A percentile compares a stretch with the other conserved stretches of the same genome.
Conservation (phyloP, 345 rosid species). For the Microcos paniculata region DNA sequence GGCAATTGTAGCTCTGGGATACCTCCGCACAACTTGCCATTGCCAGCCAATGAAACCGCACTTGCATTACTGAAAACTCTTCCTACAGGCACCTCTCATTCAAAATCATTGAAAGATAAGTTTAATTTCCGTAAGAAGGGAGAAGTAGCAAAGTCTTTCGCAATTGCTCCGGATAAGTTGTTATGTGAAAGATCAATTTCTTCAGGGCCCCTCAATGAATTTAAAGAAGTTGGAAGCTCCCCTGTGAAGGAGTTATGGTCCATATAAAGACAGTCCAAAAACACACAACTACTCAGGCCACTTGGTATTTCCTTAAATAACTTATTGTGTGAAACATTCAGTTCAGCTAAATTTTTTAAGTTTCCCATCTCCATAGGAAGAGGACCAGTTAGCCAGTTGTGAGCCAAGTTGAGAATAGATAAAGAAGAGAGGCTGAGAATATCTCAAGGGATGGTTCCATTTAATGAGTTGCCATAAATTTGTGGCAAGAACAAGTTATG, state of each 20-base stretch:
- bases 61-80: slow-evolving; percentile 25
- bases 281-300: background rate
- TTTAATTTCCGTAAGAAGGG: background rate
- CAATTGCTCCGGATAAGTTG: slow-evolving; percentile 25
- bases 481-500: background rate
- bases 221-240: slow-evolving; percentile 13
- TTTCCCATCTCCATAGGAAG: background rate
- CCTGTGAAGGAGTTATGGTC: slow-evolving; percentile 19
- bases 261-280: background rate
- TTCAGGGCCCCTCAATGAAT: slow-evolving; percentile 9
- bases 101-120: slow-evolving; percentile 31
- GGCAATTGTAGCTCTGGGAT: slow-evolving; percentile 13
- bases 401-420: background rate
- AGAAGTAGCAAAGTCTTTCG: background rate
- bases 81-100: slow-evolving; percentile 22
- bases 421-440: background rate
- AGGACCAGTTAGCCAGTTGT: background rate
- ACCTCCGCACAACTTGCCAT: slow-evolving; percentile 30
- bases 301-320: background rate
- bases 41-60: slow-evolving; percentile 16
- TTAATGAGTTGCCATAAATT: background rate
- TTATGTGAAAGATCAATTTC: slow-evolving; percentile 24
- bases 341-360: background rate
- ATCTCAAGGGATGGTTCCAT: background rate
- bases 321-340: background rate